Evolutionary conservation across 345 rosid species (phyloP).

Genomic region (Physaria fendleri): DNA sequence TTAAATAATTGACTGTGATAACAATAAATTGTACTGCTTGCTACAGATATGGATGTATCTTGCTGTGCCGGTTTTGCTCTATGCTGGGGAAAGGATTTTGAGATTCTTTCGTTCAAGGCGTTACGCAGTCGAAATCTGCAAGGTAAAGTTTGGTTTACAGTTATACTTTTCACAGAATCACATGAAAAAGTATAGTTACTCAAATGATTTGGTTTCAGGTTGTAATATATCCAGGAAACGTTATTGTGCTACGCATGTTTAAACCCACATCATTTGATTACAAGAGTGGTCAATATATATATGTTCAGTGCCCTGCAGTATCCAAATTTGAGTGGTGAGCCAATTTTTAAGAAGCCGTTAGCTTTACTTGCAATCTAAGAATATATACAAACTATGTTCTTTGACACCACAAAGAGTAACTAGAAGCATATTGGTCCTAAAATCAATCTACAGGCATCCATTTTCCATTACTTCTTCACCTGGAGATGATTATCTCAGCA

Average conservation of each 20-base stretch:
- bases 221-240: constrained; percentile 29
- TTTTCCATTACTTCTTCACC: constrained; percentile 97
- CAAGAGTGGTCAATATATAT: constrained; percentile 77
- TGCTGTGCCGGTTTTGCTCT: constrained; percentile 68
- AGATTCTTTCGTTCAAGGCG: constrained; percentile 87
- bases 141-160: constrained; percentile 34
- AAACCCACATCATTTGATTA: constrained; percentile 69
- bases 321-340: constrained; percentile 71
- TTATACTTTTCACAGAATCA: not conserved
- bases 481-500: constrained; percentile 75
- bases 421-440: not conserved
- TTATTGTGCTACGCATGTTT: constrained; percentile 49
- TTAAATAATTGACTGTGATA: not conserved
- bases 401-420: not conserved
- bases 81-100: constrained; percentile 79
- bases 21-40: not conserved
- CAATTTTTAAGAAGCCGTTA: no score
- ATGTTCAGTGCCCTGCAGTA: constrained; percentile 62
- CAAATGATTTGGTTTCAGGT: constrained; percentile 14
- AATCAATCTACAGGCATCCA: constrained; percentile 68
- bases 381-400: not conserved
- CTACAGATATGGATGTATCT: constrained; percentile 94
- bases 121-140: constrained; percentile 62
- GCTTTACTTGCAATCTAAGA: not conserved
- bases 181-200: not conserved